Base-by-base conservation (phyloP, 2,329 filamentous ascomycete species). In the Clonostachys sp. region DNA sequence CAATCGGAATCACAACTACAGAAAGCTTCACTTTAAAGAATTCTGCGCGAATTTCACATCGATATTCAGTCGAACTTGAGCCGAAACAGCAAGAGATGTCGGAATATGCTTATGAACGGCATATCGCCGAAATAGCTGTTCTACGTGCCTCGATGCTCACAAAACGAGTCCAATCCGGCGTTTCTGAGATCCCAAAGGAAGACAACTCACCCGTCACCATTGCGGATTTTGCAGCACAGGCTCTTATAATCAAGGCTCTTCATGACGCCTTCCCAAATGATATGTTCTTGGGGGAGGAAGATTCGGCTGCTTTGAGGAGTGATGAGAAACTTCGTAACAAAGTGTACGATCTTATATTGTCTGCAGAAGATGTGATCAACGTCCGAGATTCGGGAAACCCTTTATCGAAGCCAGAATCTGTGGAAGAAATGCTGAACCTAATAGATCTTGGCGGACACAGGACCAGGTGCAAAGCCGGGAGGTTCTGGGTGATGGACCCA, bases 151-250 rank as follows among this genome's bases (percentile, higher is more conserved):
- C 78, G 5, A 62, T 78, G 13, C 68, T 84, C 39, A 84, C 81
- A n/a, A 82, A 83, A 57, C 55, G 52, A 33, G 60, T 68, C 18
- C 63, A 64, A 38, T 58, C 58, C 59, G 66, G 49, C 62, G 82
- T 55, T 66, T 68, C 67, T 48, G 71, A 69, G 18, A 66, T 82
- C 45, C 71, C 75, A 56, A 84, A 85, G 58, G 68, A 68, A 47
- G 81, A 85, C 59, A 66, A 71, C 43, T 77, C 75, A 0, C 81
- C 81, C 24, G 82, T 86, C 45, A 84, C 82, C 2, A 73, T 82
- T 36, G 81, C 80, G 49, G 81, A 85, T 58, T 84, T 84, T 57
- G 81, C 78, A 38, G 76, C 78, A 2, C 81, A 86, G 59, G 80
- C 81, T 9, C 66, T 84, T 35, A 71, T 86, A 54, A 83, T 83